These are phyloP conservation scores for Fusarium sp. DNA, from an alignment of 2,329 filamentous ascomycete genomes.

Conservation along the genomic window DNA sequence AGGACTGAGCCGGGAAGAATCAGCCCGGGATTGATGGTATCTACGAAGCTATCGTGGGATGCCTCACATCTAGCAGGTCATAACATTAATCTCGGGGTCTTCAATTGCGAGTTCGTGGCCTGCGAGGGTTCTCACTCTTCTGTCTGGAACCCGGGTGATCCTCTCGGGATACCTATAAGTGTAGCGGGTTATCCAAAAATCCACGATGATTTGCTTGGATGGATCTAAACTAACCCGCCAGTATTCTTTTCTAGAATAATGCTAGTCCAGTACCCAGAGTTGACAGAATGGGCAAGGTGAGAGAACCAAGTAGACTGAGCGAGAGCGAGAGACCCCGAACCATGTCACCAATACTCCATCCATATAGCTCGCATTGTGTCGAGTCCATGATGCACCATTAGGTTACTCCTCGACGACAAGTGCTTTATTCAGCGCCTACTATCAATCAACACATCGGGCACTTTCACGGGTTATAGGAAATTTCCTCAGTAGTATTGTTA, in stretches of 20 bases:
- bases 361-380: not conserved
- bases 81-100: not conserved
- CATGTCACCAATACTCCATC: too few relatives aligned
- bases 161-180: not conserved
- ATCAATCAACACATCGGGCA: not conserved
- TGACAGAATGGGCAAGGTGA: not conserved
- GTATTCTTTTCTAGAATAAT: too few relatives aligned
- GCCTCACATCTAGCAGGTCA: too few relatives aligned
- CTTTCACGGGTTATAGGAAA: not conserved
- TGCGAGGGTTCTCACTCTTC: not conserved
- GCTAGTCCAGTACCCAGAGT: too few relatives aligned
- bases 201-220: not conserved
- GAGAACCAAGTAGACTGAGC: not conserved
- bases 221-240: too few relatives aligned
- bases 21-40: too few relatives aligned
- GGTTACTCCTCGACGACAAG: not conserved
- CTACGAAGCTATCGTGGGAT: too few relatives aligned
- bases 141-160: not conserved
- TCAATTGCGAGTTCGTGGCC: too few relatives aligned
- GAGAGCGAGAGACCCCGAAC: too few relatives aligned
- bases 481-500: not conserved
- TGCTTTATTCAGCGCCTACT: not conserved
- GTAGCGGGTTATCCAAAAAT: not conserved
- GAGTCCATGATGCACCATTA: not conserved
- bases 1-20: too few relatives aligned